Conservation (phyloP, 371 early-diverging fungal species). For the Syncephalis fuscata region DNA sequence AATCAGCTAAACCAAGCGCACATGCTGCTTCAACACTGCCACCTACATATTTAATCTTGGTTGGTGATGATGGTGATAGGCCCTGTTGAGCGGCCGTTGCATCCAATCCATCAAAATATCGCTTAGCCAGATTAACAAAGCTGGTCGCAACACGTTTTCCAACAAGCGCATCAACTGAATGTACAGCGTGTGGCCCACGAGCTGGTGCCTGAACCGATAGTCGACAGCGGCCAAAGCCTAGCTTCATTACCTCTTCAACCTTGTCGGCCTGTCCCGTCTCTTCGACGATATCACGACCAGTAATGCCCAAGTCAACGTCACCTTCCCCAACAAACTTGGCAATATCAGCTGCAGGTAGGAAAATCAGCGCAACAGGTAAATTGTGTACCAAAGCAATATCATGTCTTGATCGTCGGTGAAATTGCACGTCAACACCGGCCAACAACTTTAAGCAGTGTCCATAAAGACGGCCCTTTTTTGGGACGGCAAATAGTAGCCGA, state of each 20-base stretch:
- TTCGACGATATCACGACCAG: slow-evolving; percentile 84
- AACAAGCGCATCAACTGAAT: slow-evolving; percentile 46
- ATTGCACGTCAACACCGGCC: slow-evolving; percentile 80
- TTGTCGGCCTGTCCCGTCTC: slow-evolving; percentile 56
- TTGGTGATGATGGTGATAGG: slow-evolving; percentile 14
- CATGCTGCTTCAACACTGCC: slow-evolving; percentile 95
- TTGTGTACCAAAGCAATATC: slow-evolving; percentile 93
- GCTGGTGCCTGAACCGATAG: slow-evolving; percentile 70
- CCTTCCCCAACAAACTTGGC: slow-evolving; percentile 89
- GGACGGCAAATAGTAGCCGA: slow-evolving; percentile 81
- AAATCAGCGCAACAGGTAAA: slow-evolving; percentile 80
- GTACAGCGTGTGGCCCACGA: slow-evolving; percentile 13
- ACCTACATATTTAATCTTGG: slow-evolving; percentile 64
- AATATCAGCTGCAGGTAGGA: slow-evolving; percentile 89
- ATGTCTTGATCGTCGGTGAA: slow-evolving; percentile 79
- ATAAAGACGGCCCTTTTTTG: slow-evolving; percentile 93
- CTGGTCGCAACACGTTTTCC: slow-evolving; percentile 90
- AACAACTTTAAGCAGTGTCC: slow-evolving; percentile 71
- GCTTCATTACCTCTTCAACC: slow-evolving; percentile 48
- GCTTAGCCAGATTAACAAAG: slow-evolving; percentile 50
- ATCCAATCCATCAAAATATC: slow-evolving; percentile 55
- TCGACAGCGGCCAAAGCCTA: slow-evolving; percentile 87
- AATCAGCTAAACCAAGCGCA: slow-evolving; percentile 90
- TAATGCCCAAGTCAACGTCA: slow-evolving; percentile 90
- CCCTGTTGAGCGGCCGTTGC: slow-evolving; percentile 16